Evolutionary conservation across 805 yeast genomes (phyloP), one percentile per base, ranked within the genome.

Genomic region (Kuraishia borneana): DNA sequence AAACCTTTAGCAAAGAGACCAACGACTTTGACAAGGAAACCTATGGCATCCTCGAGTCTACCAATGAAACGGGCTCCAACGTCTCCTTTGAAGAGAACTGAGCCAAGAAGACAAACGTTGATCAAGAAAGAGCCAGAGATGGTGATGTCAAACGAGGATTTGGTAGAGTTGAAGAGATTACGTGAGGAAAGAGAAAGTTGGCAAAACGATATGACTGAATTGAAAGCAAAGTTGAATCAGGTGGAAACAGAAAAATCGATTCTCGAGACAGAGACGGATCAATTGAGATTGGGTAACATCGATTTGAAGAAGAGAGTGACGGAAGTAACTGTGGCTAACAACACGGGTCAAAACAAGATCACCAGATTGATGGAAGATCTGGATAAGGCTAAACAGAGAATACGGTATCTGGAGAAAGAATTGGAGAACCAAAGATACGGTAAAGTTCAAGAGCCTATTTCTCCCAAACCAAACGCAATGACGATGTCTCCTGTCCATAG

Each of bases 41-140:
- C 28, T 6, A 6, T 25, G 16, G 13, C 28, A 7, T 10, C 16
- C 16, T 34, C 43, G 6, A 34, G 44, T 3, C 44, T 79, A 14
- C 88, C 88, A 3, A 63, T 80, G 3, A 81, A 81, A 45, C 62
- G 92, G 40, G 67, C 70, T 0, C 83, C 89, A 0, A 62, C 83
- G 0, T 80, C 88, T 0, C 89, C 89, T 1, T 64, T 74, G 23
- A 78, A 74, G 45, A 52, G 68, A 27, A 50, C 50, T 1, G 19
- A 47, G 6, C 13, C 30, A 13, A 26, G 14, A 26, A 17, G 21
- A 4, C 28, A 32, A 10, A n/a, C 18, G 6, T 9, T 19, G 30
- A 4, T 13, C 34, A 31, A 26, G 10, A 25, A 26, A 13, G 3
- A 12, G 5, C 26, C 36, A 19, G 16, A 25, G 33, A 4, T 18